These are phyloP conservation scores for Dictyostelium firmibasis DNA, from an alignment of 78 protist genomes.

Conservation along the genomic window DNA sequence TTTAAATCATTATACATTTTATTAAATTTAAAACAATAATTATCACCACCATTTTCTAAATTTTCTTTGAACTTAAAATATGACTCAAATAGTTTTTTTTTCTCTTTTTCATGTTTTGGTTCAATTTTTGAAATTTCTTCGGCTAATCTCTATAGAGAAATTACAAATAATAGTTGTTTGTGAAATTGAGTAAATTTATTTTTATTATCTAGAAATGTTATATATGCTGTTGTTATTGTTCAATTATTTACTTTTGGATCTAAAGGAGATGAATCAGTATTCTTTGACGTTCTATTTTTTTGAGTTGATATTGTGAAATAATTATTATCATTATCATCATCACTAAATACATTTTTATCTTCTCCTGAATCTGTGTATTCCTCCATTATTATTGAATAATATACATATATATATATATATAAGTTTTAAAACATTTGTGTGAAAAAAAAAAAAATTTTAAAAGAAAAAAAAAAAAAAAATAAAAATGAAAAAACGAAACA, in stretches of 20 bases:
- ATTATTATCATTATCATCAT: neutral
- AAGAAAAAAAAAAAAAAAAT: neutral
- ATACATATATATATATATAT: too few relatives aligned
- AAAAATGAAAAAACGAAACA: neutral
- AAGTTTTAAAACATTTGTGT: neutral
- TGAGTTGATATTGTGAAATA: neutral
- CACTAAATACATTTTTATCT: neutral
- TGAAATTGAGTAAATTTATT: neutral
- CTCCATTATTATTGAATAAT: too few relatives aligned
- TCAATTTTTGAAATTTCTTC: neutral
- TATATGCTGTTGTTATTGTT: neutral
- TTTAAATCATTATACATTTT: neutral
- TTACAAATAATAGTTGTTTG: neutral
- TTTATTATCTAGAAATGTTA: neutral
- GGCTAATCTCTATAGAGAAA: neutral
- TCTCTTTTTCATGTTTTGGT: slow-evolving; percentile 8
- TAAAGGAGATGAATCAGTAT: neutral
- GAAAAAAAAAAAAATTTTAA: neutral
- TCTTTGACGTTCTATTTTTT: neutral
- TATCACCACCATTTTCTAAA: neutral
- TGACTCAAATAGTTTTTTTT: neutral
- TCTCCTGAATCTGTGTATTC: neutral
- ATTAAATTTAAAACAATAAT: neutral
- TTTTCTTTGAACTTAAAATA: neutral
- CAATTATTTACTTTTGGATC: neutral